Conservation (phyloP, 805 yeast species). For the Yarrowia porcina region DNA sequence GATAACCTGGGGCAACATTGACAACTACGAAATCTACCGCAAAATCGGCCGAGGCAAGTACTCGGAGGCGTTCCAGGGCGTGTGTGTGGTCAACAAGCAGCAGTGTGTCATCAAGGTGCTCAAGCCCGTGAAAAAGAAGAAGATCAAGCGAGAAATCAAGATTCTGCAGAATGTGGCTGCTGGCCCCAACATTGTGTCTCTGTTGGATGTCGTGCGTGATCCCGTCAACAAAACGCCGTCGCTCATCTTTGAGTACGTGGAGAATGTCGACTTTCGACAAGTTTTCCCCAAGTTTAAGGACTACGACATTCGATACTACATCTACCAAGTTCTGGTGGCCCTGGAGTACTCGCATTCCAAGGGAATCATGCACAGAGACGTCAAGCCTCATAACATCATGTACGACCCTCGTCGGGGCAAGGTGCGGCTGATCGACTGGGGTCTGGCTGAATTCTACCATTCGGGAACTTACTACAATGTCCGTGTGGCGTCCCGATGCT, state of each 20-base stretch:
- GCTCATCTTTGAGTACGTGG: conserved; percentile 76
- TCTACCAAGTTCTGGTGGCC: conserved; percentile 76
- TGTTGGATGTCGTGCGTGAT: conserved; percentile 85
- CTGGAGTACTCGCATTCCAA: conserved; percentile 85
- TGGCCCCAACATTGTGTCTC: conserved; percentile 75
- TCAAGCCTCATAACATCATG: conserved; percentile 91
- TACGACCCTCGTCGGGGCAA: conserved; percentile 65
- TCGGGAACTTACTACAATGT: conserved; percentile 87
- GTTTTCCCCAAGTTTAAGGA: conserved; percentile 77
- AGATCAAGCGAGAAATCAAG: conserved; percentile 85
- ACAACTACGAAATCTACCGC: conserved; percentile 77
- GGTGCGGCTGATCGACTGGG: conserved; percentile 88
- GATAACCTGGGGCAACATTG: conserved; percentile 80
- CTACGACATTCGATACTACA: conserved; percentile 74
- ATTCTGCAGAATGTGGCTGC: conserved; percentile 79
- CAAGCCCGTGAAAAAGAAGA: conserved; percentile 90
- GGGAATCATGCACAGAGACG: conserved; percentile 95
- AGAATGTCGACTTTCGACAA: conserved; percentile 81
- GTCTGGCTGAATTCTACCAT: conserved; percentile 89
- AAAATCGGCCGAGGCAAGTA: conserved; percentile 92
- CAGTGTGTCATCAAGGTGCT: conserved; percentile 84
- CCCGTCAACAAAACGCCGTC: conserved; percentile 77
- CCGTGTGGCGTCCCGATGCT: conserved; percentile 86
- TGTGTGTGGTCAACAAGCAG: conserved; percentile 54
- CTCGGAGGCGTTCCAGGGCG: conserved; percentile 88